Conservation (phyloP, 768 basidiomycete species). For the Amanita phalloides region DNA sequence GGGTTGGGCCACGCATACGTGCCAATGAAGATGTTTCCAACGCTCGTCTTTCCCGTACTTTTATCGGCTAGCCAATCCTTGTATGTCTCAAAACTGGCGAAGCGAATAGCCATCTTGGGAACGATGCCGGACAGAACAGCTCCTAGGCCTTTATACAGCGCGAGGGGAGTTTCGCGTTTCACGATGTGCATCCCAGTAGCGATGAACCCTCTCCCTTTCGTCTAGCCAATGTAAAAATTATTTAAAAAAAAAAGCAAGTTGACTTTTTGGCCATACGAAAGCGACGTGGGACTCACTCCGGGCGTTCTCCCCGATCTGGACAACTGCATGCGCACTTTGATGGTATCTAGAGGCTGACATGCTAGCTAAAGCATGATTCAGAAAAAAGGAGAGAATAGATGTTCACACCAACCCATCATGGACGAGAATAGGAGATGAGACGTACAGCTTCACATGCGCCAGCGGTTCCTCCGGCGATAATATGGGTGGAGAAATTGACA, state of each 20-base stretch:
- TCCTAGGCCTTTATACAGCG: slow-evolving; percentile 95
- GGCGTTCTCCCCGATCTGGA: slow-evolving; percentile 66
- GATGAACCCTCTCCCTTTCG: slow-evolving; percentile 84
- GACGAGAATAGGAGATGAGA: slow-evolving; percentile 4
- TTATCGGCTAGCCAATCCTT: slow-evolving; percentile 71
- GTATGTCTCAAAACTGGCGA: slow-evolving; percentile 96
- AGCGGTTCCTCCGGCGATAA: slow-evolving; percentile 90
- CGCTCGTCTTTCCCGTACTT: slow-evolving; percentile 67
- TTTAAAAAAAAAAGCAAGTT: too few species aligned
- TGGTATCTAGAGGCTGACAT: slow-evolving; percentile 95
- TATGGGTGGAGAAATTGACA: slow-evolving; percentile 79
- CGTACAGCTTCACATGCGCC: slow-evolving; percentile 88
- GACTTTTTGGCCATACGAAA: slow-evolving; percentile 1
- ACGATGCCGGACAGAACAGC: slow-evolving; percentile 96
- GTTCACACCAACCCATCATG: background rate
- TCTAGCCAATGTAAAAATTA: slow-evolving; percentile 31
- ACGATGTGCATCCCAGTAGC: slow-evolving; percentile 87
- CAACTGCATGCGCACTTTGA: slow-evolving; percentile 99
- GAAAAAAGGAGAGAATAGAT: background rate
- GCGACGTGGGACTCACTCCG: slow-evolving; percentile 53
- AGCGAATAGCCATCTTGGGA: slow-evolving; percentile 99
- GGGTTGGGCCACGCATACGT: slow-evolving; percentile 14
- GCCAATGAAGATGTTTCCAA: slow-evolving; percentile 84
- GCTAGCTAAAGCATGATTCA: slow-evolving; percentile 32
- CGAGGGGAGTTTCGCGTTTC: slow-evolving; percentile 84